phyloP scores from a whole-genome alignment of 768 basidiomycete genomes.

The Trametes sanguinea region DNA sequence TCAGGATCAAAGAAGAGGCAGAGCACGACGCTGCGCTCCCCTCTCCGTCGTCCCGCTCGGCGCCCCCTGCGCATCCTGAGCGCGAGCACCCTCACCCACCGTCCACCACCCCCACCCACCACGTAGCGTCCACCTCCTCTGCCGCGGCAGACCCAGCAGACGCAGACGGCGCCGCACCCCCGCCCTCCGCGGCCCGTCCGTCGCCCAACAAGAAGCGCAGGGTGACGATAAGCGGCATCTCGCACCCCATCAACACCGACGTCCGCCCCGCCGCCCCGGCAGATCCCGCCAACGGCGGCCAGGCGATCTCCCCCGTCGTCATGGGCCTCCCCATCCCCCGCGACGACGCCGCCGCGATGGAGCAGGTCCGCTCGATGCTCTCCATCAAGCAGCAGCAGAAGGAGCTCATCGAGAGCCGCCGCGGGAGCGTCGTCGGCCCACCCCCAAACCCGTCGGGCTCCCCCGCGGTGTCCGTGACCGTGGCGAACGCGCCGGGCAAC shows the following conservation, averaged over 20 bases:
- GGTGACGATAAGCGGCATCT: constrained; percentile 66
- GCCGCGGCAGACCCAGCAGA: background rate
- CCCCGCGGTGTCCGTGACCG: constrained; percentile 29
- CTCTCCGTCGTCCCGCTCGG: constrained; percentile 34
- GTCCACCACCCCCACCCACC: background rate
- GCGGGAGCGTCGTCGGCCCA: constrained; percentile 52
- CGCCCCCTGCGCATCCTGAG: constrained; percentile 15
- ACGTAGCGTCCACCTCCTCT: background rate
- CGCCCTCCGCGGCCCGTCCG: constrained; percentile 46
- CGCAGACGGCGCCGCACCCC: constrained; percentile 30
- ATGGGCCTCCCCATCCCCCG: constrained; percentile 56
- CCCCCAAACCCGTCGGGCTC: constrained; percentile 21
- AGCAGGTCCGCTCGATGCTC: constrained; percentile 64
- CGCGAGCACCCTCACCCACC: background rate
- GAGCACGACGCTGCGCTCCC: constrained; percentile 48
- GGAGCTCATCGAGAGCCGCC: constrained; percentile 66
- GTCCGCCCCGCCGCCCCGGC: constrained; percentile 37
- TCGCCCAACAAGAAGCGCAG: constrained; percentile 62
- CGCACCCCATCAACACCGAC: constrained; percentile 57
- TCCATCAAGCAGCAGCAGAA: constrained; percentile 72
- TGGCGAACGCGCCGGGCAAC: constrained; percentile 22
- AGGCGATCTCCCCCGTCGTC: constrained; percentile 67
- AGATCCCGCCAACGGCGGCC: constrained; percentile 36
- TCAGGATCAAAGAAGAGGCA: constrained; percentile 65
- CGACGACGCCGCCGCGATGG: constrained; percentile 59